These are phyloP conservation scores for Bolboschoenoplectus hybrid DNA, from an alignment of 202 grass and related monocot species.

Conservation along the genomic window DNA sequence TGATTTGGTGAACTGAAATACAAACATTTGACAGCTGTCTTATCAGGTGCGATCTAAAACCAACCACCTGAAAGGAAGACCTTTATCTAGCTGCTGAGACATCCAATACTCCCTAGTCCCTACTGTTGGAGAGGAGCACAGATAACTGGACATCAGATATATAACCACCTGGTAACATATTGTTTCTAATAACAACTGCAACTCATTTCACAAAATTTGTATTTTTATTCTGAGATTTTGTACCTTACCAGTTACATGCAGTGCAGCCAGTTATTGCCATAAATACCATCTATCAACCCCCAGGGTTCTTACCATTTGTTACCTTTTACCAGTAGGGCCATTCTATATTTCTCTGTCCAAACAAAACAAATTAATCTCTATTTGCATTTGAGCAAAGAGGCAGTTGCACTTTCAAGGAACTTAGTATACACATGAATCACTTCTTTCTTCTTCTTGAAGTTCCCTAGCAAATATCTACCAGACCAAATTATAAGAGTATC, in stretches of 20 bases:
- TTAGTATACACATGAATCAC: background rate
- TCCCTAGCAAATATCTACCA: background rate
- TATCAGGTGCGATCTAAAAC: slow-evolving; percentile 1
- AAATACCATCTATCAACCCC: slow-evolving; percentile 18
- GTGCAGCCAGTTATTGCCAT: background rate
- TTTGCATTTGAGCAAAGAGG: background rate
- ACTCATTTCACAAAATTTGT: slow-evolving; percentile 2
- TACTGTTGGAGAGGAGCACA: background rate
- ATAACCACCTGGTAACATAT: background rate
- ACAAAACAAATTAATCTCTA: background rate
- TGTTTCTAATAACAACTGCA: background rate
- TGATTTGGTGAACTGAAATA: too few relatives aligned
- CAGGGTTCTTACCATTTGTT: background rate
- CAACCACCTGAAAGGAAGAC: background rate
- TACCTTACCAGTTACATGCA: background rate
- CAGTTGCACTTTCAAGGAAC: background rate
- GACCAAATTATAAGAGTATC: background rate
- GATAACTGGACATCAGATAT: background rate
- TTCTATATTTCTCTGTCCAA: background rate
- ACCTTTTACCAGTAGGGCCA: background rate
- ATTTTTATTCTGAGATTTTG: background rate
- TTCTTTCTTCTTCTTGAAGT: background rate
- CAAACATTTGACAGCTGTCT: background rate
- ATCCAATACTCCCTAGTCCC: background rate
- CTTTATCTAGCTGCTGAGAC: background rate